Evolutionary conservation across 2,329 filamentous ascomycete genomes (phyloP), one percentile per base, ranked within the genome.

Genomic region (Xylariaceae sp.): DNA sequence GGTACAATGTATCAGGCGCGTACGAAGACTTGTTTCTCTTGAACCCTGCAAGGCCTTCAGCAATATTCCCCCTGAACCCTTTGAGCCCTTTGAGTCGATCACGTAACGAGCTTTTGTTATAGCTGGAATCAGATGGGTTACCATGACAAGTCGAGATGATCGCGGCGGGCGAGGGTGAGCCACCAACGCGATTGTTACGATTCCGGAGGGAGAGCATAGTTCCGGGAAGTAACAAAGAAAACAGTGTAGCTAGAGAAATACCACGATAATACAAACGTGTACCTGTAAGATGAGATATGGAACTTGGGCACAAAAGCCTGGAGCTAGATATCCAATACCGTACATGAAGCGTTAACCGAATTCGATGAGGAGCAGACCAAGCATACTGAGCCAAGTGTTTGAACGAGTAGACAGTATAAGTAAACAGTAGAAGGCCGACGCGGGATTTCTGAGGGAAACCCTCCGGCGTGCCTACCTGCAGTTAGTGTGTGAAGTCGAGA

Each of bases 1-100:
- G 29, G 11, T 41, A 40, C 53, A 49, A 59, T 10, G 46, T 42
- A 26, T 33, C 32, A 21, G 37, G 35, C 10, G 20, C 26, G 13
- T 50, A 50, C 15, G 43, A 4, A 26, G 33, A 27, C 24, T 13
- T 37, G 16, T 33, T 36, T 21, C 30, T 35, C 15, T 37, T 47
- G 23, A n/a, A 27, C 15, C 18, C 21, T 6, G 39, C 21, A 15
- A 33, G 36, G 13, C 36, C 21, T 20, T 9, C 39, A 29, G 50
- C 44, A 18, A 58, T 36, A 23, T 43, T 55, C 11, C 40, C 46
- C 18, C 40, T 56, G 33, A 61, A 27, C 5, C 35, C 48, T 16
- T 51, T 58, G 30, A 61, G 32, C 5, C 35, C 48, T 16, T 51
- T 58, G 30, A 61, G 44, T n/a, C 54, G 54, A 30, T 36, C 36